Conservation (phyloP, 371 early-diverging fungal genomes). For the Choanephora cucurbitarum region DNA sequence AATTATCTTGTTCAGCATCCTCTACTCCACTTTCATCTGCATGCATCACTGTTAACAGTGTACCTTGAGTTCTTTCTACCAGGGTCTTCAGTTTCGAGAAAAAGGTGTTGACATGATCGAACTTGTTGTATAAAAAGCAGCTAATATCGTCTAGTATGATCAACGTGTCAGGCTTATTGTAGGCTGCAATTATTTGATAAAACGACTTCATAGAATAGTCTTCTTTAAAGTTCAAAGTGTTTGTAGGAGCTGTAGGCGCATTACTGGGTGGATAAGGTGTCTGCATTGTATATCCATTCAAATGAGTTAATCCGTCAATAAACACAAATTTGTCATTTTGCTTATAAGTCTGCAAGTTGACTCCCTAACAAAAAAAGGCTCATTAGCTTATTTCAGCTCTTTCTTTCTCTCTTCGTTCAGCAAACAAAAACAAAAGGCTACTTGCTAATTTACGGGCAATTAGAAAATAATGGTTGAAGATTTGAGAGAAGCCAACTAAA, state of each 20-base stretch:
- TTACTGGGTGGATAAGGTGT: conserved; percentile 43
- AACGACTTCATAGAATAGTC: conserved; percentile 13
- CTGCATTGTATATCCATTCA: conserved; percentile 46
- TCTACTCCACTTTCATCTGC: conserved; percentile 58
- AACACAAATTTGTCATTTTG: conserved; percentile 57
- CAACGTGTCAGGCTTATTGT: conserved; percentile 30
- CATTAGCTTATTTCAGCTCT: neutral
- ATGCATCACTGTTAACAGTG: conserved; percentile 60
- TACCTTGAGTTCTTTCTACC: conserved; percentile 54
- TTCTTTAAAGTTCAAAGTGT: conserved; percentile 28
- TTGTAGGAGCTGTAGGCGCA: conserved; percentile 43
- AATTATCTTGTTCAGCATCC: conserved; percentile 56
- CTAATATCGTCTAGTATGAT: conserved; percentile 69
- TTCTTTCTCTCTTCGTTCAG: too few relatives aligned
- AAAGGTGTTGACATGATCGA: conserved; percentile 30
- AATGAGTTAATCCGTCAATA: conserved; percentile 67
- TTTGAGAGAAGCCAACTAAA: conserved; percentile 67
- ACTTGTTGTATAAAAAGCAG: conserved; percentile 58
- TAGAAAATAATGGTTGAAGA: conserved; percentile 66
- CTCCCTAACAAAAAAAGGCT: conserved; percentile 45
- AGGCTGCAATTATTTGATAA: conserved; percentile 18
- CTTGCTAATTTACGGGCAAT: conserved; percentile 71
- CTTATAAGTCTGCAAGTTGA: conserved; percentile 57
- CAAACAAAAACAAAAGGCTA: neutral
- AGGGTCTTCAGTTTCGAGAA: conserved; percentile 47